Base-by-base conservation (phyloP, 768 basidiomycete genomes). In the Termitomyces sp. region DNA sequence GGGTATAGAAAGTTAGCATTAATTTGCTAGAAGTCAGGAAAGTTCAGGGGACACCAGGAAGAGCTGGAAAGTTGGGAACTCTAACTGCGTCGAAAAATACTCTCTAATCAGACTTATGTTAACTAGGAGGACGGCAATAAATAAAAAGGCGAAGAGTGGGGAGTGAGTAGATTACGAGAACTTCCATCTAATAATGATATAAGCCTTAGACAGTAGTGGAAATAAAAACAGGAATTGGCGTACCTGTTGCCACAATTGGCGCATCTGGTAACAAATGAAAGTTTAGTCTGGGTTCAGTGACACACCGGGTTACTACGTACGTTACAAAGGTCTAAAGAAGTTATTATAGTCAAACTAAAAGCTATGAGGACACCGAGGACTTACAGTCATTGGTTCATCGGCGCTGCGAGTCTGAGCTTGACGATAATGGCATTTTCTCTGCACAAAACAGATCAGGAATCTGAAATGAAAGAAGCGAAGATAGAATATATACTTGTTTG, bases 371-470 rank as follows among this genome's bases (percentile, higher is more conserved):
- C 40, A 37, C 32, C 60, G 44, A 44, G 23, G 19, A 80, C 87
- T 67, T 69, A 91, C 89, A 3, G 96, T 98, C 95, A 98, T 98
- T 23, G 96, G 95, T 74, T 98, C 97, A 75, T 98, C 97, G 8
- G 97, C 96, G 67, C 92, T 94, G 54, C 97, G 83, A 8, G 97
- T 99, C 70, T 99, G 97, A 65, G 93, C 92, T 76, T 98, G 95
- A 63, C 92, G 89, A 66, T 97, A 98, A 44, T 89, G 83, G 65
- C 92, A 92, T 75, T 94, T 92, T 65, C 89, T 77, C 87, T 89
- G 59, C 27, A 19, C 19, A 63, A 38, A 43, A 21, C 38, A 3
- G 43, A 59, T 58, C 12, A 54, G 12, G 17, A 35, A 37, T 29
- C n/a, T 57, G 47, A 8, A 9, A 14, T 16, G 5, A n/a, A 34